Percentiles rank a stretch among this genome's conserved stretches.
Evolutionary conservation across 768 basidiomycete genomes (phyloP).

Genomic region (Trametopsis cervina): DNA sequence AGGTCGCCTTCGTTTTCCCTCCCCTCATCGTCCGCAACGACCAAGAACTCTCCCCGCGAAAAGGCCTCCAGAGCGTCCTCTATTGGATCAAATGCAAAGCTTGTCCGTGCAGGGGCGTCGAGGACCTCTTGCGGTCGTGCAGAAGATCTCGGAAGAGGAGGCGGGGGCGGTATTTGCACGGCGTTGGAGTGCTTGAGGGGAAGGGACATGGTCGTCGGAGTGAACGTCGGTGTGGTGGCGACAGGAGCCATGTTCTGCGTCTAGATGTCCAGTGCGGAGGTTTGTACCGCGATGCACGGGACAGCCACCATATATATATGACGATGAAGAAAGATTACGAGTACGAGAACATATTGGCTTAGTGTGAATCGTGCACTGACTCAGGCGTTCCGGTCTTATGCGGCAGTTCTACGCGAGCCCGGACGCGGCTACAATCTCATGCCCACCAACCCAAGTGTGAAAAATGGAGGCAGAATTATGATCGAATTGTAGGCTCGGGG

Average conservation of each 20-base stretch:
- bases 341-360: neutral
- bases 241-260: constrained; percentile 13
- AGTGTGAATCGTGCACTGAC: too few relatives aligned
- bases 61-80: constrained; percentile 76
- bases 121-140: constrained; percentile 18
- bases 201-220: neutral
- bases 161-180: constrained; percentile 1
- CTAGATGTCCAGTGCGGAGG: too few relatives aligned
- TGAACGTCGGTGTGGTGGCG: constrained; percentile 7
- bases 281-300: too few relatives aligned
- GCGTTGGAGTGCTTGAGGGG: constrained; percentile 3
- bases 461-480: too few relatives aligned
- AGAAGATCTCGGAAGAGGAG: constrained; percentile 4
- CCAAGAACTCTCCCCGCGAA: constrained; percentile 78
- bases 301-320: neutral
- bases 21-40: constrained; percentile 95
- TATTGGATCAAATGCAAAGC: constrained; percentile 72
- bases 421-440: too few relatives aligned
- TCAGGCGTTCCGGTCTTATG: too few relatives aligned
- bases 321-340: neutral
- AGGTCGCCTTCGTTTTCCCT: constrained; percentile 98
- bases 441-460: too few relatives aligned
- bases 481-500: too few relatives aligned
- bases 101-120: constrained; percentile 19
- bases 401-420: too few relatives aligned